Base-by-base conservation (phyloP, 495 filamentous ascomycete species). In the Hamigera avellanea region DNA sequence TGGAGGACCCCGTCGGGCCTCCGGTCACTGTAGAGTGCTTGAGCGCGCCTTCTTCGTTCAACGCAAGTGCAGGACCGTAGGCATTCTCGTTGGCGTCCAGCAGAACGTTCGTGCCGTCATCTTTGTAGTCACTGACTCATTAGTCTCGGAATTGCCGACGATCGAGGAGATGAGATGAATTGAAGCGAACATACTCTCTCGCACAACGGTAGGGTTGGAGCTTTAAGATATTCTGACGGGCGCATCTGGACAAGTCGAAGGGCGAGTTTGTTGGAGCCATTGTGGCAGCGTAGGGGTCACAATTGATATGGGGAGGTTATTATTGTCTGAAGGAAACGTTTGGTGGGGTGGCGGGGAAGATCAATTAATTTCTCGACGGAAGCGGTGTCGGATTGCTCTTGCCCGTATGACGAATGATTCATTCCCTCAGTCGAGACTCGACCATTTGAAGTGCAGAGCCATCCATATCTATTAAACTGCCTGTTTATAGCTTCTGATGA, bases 61-160 rank as follows among this genome's bases (percentile, higher is more conserved):
- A 38, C 7, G 59, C 61, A 26, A 87, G 59, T 10, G 77, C 73
- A 1, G 91, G 88, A 1, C 93, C 91, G 59, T 80, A 95, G 35
- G 91, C 87, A 54, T 96, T 98, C 59, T 98, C 91, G 46, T 98
- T 98, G 39, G 93, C 91, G 52, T 98, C 91, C 40, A 98, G 82
- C 19, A 98, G 77, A 39, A 96, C 80, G 54, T 96, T 96, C 32
- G 80, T 93, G 45, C 91, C 93, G 52, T 98, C 83, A 54, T 98
- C 91, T 70, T 96, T 94, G 71, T 96, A 96, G 73, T 98, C 88
- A 70, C 86, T 93, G 58, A 40, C 40, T 53, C 41, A 46, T 66
- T 57, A 66, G 63, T 18, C 13, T 36, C 17, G 39, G 28, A 16
- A 32, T 29, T 6, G 10, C 3, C 10, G 28, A 30, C 6, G 28